phyloP scores from a whole-genome alignment of 78 protist genomes.

The Reticulomyxa filosa region DNA sequence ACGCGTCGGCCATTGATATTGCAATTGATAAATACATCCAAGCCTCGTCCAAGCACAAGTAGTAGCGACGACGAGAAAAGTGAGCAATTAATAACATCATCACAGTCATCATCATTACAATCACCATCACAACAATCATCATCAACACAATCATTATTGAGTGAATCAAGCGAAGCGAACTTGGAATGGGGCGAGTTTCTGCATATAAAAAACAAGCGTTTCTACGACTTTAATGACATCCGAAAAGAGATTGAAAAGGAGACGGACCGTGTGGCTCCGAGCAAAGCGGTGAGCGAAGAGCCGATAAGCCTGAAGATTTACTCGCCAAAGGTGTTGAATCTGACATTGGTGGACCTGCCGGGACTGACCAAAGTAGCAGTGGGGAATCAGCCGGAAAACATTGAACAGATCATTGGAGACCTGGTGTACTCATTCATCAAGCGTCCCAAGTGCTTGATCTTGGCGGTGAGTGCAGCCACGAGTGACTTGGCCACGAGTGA shows the following conservation, averaged over 20 bases:
- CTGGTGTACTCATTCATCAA: constrained; percentile 48
- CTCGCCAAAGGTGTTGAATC: constrained; percentile 67
- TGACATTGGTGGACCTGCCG: constrained; percentile 85
- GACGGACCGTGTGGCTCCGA: constrained; percentile 61
- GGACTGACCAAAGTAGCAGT: constrained; percentile 78
- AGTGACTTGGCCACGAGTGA: constrained; percentile 73
- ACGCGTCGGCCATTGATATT: constrained; percentile 26
- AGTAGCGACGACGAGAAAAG: too few species aligned
- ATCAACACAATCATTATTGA: too few species aligned
- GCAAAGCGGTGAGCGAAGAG: constrained; percentile 39
- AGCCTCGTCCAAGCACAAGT: too few species aligned
- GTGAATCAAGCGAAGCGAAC: too few species aligned
- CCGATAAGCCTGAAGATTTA: constrained; percentile 61
- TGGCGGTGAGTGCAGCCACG: constrained; percentile 75
- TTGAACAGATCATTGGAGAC: constrained; percentile 46
- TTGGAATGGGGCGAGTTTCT: constrained; percentile 63
- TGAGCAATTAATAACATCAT: too few species aligned
- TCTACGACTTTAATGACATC: constrained; percentile 51
- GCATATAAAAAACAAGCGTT: constrained; percentile 49
- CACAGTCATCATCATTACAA: too few species aligned
- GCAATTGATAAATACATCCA: constrained; percentile 14
- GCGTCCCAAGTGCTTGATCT: constrained; percentile 57
- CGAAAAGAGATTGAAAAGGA: constrained; percentile 48
- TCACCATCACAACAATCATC: too few species aligned
- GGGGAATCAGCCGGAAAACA: constrained; percentile 74